Percentiles rank a stretch among this genome's conserved stretches.
These are phyloP conservation scores for Phytophthora syringae DNA, from an alignment of 352 stramenopile genomes.

Conservation along the genomic window DNA sequence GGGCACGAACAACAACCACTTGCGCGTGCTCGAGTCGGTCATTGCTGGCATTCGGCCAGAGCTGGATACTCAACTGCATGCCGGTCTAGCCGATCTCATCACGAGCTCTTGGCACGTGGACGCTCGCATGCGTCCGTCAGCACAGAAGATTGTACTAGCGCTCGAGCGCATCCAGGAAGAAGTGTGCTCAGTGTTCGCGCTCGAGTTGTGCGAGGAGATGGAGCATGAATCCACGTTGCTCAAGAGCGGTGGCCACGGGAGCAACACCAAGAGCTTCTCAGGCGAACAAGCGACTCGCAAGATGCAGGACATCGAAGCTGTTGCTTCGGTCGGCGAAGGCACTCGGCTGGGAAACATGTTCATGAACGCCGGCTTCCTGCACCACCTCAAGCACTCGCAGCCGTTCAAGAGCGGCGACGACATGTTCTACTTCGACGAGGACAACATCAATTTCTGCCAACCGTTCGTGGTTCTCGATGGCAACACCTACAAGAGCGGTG, in stretches of 20 bases:
- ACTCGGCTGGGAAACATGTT: conserved; percentile 62
- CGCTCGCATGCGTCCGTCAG: conserved; percentile 41
- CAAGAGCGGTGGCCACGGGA: conserved; percentile 21
- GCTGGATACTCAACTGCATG: conserved; percentile 41
- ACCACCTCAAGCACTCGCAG: conserved; percentile 58
- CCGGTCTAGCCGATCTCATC: conserved; percentile 44
- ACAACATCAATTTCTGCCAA: conserved; percentile 41
- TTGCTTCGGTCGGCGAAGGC: conserved; percentile 43
- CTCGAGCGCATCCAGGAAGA: conserved; percentile 62
- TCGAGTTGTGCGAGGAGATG: conserved; percentile 44
- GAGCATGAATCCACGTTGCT: conserved; percentile 31
- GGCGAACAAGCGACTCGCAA: conserved; percentile 32
- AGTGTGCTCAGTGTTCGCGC: conserved; percentile 41
- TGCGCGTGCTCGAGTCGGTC: conserved; percentile 58
- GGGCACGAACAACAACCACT: conserved; percentile 51
- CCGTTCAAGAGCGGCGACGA: conserved; percentile 43
- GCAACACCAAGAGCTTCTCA: conserved; percentile 35
- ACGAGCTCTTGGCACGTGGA: conserved; percentile 50
- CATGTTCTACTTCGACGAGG: conserved; percentile 61
- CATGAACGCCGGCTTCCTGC: conserved; percentile 62
- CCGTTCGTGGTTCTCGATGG: conserved; percentile 45
- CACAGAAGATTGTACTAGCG: conserved; percentile 47
- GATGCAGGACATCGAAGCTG: conserved; percentile 54
- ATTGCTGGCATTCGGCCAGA: conserved; percentile 45
- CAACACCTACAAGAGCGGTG: conserved; percentile 19